phyloP scores from a whole-genome alignment of 148 eudicot genomes.

The Camellia granthamiana region DNA sequence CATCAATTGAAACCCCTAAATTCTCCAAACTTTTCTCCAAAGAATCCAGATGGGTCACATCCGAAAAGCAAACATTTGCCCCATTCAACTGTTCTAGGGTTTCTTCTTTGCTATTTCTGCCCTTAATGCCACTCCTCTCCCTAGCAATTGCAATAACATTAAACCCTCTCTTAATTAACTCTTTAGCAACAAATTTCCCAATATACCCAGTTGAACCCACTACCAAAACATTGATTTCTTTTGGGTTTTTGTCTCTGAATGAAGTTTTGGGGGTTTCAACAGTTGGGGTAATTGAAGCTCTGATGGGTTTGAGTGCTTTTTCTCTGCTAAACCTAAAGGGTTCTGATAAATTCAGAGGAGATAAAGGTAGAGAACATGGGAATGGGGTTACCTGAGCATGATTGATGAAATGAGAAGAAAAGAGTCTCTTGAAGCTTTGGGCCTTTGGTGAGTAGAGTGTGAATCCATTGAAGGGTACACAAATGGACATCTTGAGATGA shows the following conservation, averaged over 20 bases:
- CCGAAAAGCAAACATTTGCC: constrained; percentile 84
- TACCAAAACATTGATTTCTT: constrained; percentile 74
- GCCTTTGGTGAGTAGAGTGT: too few species aligned
- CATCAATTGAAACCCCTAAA: constrained; percentile 68
- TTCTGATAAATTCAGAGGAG: too few species aligned
- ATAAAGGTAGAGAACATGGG: constrained; percentile 5
- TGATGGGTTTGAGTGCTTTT: constrained; percentile 28
- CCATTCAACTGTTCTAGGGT: constrained; percentile 58
- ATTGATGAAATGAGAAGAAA: too few species aligned
- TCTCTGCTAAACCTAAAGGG: constrained; percentile 18
- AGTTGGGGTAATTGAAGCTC: constrained; percentile 29
- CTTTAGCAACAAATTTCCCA: constrained; percentile 83
- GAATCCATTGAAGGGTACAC: background rate
- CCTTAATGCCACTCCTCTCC: constrained; percentile 77
- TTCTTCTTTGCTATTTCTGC: constrained; percentile 64
- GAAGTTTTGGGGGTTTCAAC: constrained; percentile 38
- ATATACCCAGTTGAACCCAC: constrained; percentile 97
- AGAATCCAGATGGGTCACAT: constrained; percentile 66
- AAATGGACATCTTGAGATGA: background rate
- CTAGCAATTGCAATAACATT: constrained; percentile 89
- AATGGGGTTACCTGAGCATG: too few species aligned
- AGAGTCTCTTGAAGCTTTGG: background rate
- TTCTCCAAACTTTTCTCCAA: constrained; percentile 51
- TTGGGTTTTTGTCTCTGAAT: constrained; percentile 61
- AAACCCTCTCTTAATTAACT: constrained; percentile 72